Percentiles rank a stretch among this genome's conserved stretches.
Evolutionary conservation across 106 monocot species (phyloP).

Genomic region (Apostasia ramifera): DNA sequence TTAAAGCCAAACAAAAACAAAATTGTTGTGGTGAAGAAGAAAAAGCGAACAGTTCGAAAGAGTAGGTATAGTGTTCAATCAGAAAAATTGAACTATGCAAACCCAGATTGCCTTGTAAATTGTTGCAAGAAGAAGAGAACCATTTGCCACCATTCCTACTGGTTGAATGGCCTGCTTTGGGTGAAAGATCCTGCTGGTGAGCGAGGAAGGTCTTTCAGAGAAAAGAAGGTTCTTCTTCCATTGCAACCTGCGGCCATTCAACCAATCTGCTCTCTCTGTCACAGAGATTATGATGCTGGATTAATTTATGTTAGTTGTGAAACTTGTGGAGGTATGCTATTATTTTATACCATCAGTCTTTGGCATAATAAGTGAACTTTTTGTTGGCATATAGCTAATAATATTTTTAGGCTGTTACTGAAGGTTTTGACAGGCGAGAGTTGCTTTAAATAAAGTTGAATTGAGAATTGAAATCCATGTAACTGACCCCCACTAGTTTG

Average conservation of each 20-base stretch:
- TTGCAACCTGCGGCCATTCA: slow-evolving; percentile 12
- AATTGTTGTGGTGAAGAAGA: neutral
- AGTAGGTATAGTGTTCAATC: slow-evolving; percentile 7
- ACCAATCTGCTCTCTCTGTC: slow-evolving; percentile 61
- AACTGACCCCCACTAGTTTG: too few species aligned
- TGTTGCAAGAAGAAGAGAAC: slow-evolving; percentile 68
- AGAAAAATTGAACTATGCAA: slow-evolving; percentile 7
- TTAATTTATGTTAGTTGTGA: slow-evolving; percentile 71
- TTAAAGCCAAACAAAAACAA: slow-evolving; percentile 9
- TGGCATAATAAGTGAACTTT: neutral
- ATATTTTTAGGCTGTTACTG: neutral
- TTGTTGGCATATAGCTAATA: neutral
- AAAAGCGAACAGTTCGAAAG: slow-evolving; percentile 12
- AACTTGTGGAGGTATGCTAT: slow-evolving; percentile 61
- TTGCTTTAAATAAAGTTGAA: neutral
- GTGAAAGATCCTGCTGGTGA: slow-evolving; percentile 36
- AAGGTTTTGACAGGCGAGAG: too few species aligned
- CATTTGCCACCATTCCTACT: slow-evolving; percentile 45
- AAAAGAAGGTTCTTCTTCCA: slow-evolving; percentile 51
- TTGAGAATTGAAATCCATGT: neutral
- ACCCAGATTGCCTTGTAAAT: slow-evolving; percentile 9
- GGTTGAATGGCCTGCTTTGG: slow-evolving; percentile 84
- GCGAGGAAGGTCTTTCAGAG: slow-evolving; percentile 44
- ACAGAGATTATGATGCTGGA: slow-evolving; percentile 37
- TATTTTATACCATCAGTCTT: neutral